Evolutionary conservation across 306 rosid genomes (phyloP), one percentile per base, ranked within the genome.

Genomic region (Medicago arabica): DNA sequence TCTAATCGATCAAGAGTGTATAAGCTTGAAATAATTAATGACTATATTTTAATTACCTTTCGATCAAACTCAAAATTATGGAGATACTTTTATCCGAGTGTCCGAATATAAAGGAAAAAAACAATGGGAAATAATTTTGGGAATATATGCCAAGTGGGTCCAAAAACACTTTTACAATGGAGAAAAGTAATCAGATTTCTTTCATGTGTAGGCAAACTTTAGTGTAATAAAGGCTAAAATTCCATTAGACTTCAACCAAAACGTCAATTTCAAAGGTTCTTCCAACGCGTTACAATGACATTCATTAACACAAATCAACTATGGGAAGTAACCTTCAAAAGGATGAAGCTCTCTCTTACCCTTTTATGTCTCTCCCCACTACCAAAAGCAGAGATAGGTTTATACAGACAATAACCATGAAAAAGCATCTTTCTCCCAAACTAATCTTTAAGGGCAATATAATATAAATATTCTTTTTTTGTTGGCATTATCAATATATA

Each of bases 401-500:
- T 74, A 38, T 69, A 18, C 67, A 41, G 76, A 89, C 69, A 75
- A 54, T 34, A 51, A 14, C 64, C 69, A 67, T 82, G 83, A 78
- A 87, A 87, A 87, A 81, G 85, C 82, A 90, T 85, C 79, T 78
- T 58, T 64, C 43, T 40, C 23, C 67, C 63, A n/a, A 53, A 47
- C 79, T 19, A 53, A 71, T 16, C 69, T 28, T 41, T 36, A 55
- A 71, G 62, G 25, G 13, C 17, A n/a, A 6, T 59, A 72, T 50
- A 43, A 61, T 69, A 82, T 75, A 28, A 59, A 28, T 25, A 28
- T 59, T 81, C 75, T 68, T 62, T 69, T 14, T 50, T 50, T n/a
- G 18, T 50, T 50, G 17, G 18, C 17, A 50, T 50, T 50, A 15
- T 5, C n/a, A 15, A 50, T 50, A 14, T 50, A 49, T 14, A n/a